phyloP scores from a whole-genome alignment of 164 flowering plant genomes.

The Tetrastigma voinierianum region DNA sequence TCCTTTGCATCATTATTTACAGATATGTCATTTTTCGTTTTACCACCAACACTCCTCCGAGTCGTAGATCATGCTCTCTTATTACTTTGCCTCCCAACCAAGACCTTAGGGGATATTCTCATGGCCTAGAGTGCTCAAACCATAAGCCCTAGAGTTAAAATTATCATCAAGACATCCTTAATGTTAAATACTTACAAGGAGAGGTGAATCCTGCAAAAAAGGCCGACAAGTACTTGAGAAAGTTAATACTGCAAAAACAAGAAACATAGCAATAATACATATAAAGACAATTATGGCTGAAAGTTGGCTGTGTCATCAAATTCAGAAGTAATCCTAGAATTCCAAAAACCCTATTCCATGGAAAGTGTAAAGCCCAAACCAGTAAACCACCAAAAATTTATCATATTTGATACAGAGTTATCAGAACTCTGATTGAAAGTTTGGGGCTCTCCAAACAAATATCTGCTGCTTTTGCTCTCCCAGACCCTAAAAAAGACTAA shows the following conservation, averaged over 20 bases:
- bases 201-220: neutral
- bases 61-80: slow-evolving; percentile 3
- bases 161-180: neutral
- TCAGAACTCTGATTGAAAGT: neutral
- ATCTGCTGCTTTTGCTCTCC: neutral
- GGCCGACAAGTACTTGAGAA: no score
- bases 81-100: neutral
- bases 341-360: neutral
- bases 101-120: neutral
- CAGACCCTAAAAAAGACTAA: neutral
- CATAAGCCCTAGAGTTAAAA: neutral
- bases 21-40: neutral
- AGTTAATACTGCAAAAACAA: neutral
- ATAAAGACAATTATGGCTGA: no score
- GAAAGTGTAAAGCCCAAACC: no score
- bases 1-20: neutral
- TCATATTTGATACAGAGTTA: no score
- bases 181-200: neutral
- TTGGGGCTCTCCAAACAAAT: neutral
- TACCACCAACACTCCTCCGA: neutral
- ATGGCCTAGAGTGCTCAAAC: neutral
- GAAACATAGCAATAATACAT: neutral
- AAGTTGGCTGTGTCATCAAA: no score
- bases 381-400: no score
- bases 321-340: neutral